phyloP scores from a whole-genome alignment of 2,329 filamentous ascomycete species.

The Paecilomyces variotii region DNA sequence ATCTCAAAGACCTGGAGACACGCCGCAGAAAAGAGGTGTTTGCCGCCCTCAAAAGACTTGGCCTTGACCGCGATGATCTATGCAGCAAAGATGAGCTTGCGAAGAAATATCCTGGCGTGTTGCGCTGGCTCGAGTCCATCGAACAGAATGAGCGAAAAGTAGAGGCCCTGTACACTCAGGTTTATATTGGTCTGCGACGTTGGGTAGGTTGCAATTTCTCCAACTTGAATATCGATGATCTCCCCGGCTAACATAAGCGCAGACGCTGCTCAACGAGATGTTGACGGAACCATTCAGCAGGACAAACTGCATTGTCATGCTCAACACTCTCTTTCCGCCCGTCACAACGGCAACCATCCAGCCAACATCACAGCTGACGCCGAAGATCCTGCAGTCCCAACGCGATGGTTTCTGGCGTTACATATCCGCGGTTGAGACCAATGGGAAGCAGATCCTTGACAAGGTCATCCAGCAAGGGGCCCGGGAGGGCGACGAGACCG shows the following conservation, averaged over 20 bases:
- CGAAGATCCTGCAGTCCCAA: slow-evolving; percentile 46
- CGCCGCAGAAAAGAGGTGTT: slow-evolving; percentile 52
- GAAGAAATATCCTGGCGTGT: slow-evolving; percentile 46
- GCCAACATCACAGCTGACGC: slow-evolving; percentile 46
- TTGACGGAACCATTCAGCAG: slow-evolving; percentile 56
- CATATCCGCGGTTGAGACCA: slow-evolving; percentile 50
- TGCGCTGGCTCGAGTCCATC: slow-evolving; percentile 48
- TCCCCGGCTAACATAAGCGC: slow-evolving; percentile 12
- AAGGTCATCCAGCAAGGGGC: slow-evolving; percentile 48
- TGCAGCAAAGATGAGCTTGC: slow-evolving; percentile 42
- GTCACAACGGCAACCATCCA: slow-evolving; percentile 35
- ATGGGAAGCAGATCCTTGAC: slow-evolving; percentile 46
- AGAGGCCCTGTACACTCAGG: slow-evolving; percentile 51
- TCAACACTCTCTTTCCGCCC: slow-evolving; percentile 60
- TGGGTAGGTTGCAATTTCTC: slow-evolving; percentile 44
- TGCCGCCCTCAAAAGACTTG: slow-evolving; percentile 46
- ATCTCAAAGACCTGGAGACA: slow-evolving; percentile 55
- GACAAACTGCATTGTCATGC: slow-evolving; percentile 58
- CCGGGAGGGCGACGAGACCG: slow-evolving; percentile 43
- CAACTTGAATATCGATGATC: not conserved
- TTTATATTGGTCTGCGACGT: slow-evolving; percentile 54
- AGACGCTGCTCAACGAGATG: slow-evolving; percentile 59
- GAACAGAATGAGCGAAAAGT: slow-evolving; percentile 44
- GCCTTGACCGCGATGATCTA: slow-evolving; percentile 43
- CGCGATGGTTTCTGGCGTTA: slow-evolving; percentile 57